Conservation (phyloP, 2,329 filamentous ascomycete species). For the Paecilomyces formosus region DNA sequence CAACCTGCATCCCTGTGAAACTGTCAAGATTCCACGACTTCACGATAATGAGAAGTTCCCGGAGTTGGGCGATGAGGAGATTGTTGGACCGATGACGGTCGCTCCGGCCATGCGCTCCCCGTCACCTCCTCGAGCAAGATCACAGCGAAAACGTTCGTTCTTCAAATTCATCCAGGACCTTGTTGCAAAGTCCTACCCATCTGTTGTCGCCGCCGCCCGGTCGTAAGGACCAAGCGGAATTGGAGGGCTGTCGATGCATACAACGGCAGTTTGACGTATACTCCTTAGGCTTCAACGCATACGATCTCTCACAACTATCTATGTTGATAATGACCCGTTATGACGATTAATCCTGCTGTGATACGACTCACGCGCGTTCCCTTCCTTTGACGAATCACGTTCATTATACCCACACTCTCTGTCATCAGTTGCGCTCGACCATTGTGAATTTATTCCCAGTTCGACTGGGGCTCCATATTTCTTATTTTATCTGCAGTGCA, state of each 20-base stretch:
- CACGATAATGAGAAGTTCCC: constrained; percentile 71
- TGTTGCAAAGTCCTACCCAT: constrained; percentile 22
- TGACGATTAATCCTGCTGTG: constrained; percentile 11
- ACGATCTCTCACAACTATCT: constrained; percentile 15
- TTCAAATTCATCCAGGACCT: constrained; percentile 38
- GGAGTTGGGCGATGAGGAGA: constrained; percentile 79
- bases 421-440: neutral
- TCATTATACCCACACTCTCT: constrained; percentile 2
- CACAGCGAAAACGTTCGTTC: constrained; percentile 36
- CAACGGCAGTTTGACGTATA: constrained; percentile 12
- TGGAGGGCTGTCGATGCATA: constrained; percentile 11
- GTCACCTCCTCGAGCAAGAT: constrained; percentile 29
- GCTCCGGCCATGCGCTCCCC: constrained; percentile 37
- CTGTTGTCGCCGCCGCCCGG: neutral
- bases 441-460: neutral
- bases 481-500: neutral
- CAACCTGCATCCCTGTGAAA: constrained; percentile 41
- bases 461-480: neutral
- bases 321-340: constrained; percentile 3
- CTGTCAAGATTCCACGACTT: constrained; percentile 36
- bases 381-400: constrained; percentile 2
- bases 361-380: constrained; percentile 23
- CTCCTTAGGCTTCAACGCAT: constrained; percentile 16
- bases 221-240: neutral
- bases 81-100: constrained; percentile 81